A percentile compares a stretch with the other conserved stretches of the same genome.
phyloP scores from a whole-genome alignment of 495 filamentous ascomycete genomes.

The Podospora bellae-mahoneyi region DNA sequence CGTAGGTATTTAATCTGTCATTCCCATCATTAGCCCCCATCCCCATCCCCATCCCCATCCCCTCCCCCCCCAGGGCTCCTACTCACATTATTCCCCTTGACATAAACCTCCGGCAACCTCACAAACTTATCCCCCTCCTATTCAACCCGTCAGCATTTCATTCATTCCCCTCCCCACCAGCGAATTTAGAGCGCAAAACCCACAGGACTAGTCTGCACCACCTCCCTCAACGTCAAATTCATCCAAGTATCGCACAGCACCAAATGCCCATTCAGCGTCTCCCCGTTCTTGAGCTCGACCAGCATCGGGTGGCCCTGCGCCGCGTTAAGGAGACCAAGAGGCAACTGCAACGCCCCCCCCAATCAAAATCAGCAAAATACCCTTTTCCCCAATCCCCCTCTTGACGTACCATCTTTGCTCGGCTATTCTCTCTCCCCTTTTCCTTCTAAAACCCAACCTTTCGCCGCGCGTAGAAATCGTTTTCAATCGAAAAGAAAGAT shows the following conservation, averaged over 20 bases:
- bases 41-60: background rate
- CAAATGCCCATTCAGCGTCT: conserved; percentile 93
- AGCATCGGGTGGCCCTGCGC: conserved; percentile 99
- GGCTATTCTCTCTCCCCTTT: too few species aligned
- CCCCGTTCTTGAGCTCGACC: conserved; percentile 97
- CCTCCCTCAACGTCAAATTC: conserved; percentile 95
- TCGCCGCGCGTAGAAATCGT: too few species aligned
- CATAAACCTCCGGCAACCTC: conserved; percentile 86
- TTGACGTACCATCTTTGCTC: conserved; percentile 13
- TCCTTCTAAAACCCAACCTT: too few species aligned
- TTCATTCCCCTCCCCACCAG: background rate
- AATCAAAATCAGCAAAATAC: too few species aligned
- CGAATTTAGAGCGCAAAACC: conserved; percentile 11
- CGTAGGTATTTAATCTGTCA: conserved; percentile 94
- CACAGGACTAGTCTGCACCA: conserved; percentile 90
- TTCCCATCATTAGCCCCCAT: background rate
- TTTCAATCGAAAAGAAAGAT: too few species aligned
- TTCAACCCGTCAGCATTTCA: conserved; percentile 14
- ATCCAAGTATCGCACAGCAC: conserved; percentile 98
- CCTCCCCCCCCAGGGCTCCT: background rate
- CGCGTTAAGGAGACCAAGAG: conserved; percentile 87
- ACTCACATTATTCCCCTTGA: conserved; percentile 91
- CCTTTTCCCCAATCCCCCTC: background rate
- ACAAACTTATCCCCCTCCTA: conserved; percentile 91
- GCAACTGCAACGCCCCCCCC: conserved; percentile 55